Evolutionary conservation across 805 yeast genomes (phyloP), one percentile per base, ranked within the genome.

Genomic region (Hanseniaspora valbyensis): DNA sequence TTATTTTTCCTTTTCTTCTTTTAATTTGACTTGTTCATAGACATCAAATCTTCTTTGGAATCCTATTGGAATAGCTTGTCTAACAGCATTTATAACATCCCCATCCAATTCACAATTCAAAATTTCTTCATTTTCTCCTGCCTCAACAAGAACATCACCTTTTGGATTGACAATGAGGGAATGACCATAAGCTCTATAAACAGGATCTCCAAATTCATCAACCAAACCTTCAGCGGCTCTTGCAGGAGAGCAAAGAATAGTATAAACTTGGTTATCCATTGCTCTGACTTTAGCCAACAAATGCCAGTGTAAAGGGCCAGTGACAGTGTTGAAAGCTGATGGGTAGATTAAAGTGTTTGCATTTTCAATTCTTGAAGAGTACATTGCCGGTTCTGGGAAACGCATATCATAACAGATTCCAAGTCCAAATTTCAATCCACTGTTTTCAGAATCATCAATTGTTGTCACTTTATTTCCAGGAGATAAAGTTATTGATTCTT

Each of bases 401-500:
- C 92, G 68, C 58, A 83, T 75, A 61, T 83, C 94, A 59, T 83
- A 83, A 62, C 92, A 83, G 52, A 83, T 82, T n/a, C 90, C 95
- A 38, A 85, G 69, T 0, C 96, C 97, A 29, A 85, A 77, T 49
- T 77, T 77, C 57, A 81, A 75, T 5, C 49, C 46, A 2, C 56
- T 53, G 38, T 62, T 61, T 19, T 46, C 55, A 9, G 56, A 54
- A 6, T 43, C 30, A 8, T 37, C 33, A 5, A 65, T 44, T 6
- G 87, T 82, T 0, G 98, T 87, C 37, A 94, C 82, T 61, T 81
- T 81, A 57, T 75, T 70, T 22, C 96, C 97, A 10, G 87, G 86
- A 9, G 82, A 74, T 54, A 92, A 70, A 2, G 85, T 76, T 25
- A 71, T 72, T 42, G 86, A 79, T 63, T 90, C 98, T 62, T 82